phyloP scores from a whole-genome alignment of 352 stramenopile genomes.

The Phytophthora citrophthora region DNA sequence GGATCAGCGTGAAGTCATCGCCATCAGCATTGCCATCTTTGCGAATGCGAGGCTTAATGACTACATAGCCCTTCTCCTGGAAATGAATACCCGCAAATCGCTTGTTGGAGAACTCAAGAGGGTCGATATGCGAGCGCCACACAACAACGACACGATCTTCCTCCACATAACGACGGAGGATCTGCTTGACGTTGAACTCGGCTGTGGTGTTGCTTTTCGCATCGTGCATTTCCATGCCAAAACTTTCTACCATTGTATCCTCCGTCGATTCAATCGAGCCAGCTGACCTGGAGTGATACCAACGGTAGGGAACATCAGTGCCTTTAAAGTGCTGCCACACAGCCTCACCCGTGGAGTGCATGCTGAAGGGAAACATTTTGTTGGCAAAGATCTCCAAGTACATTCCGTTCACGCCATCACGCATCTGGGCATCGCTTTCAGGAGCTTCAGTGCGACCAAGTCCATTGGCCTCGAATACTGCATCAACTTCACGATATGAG shows the following conservation, averaged over 20 bases:
- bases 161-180: slow-evolving; percentile 39
- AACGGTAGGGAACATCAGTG: slow-evolving; percentile 35
- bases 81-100: slow-evolving; percentile 41
- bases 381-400: slow-evolving; percentile 43
- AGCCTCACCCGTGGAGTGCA: slow-evolving; percentile 37
- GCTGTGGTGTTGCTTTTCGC: slow-evolving; percentile 36
- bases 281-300: slow-evolving; percentile 35
- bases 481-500: slow-evolving; percentile 38
- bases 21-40: slow-evolving; percentile 10
- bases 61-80: slow-evolving; percentile 43
- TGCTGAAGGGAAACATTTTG: slow-evolving; percentile 49
- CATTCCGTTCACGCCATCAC: slow-evolving; percentile 33
- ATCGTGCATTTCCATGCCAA: slow-evolving; percentile 41
- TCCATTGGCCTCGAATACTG: slow-evolving; percentile 39
- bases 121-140: slow-evolving; percentile 58
- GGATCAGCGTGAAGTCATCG: slow-evolving; percentile 40
- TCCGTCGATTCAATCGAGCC: slow-evolving; percentile 34
- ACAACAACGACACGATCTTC: slow-evolving; percentile 62
- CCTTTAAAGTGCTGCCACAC: slow-evolving; percentile 54
- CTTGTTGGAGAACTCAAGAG: slow-evolving; percentile 58
- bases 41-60: slow-evolving; percentile 34
- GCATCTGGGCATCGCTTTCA: slow-evolving; percentile 35
- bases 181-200: slow-evolving; percentile 43
- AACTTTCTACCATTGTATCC: slow-evolving; percentile 44
- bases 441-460: slow-evolving; percentile 33